phyloP scores from a whole-genome alignment of 2,329 filamentous ascomycete genomes.

The Aspergillus eucalypticola region DNA sequence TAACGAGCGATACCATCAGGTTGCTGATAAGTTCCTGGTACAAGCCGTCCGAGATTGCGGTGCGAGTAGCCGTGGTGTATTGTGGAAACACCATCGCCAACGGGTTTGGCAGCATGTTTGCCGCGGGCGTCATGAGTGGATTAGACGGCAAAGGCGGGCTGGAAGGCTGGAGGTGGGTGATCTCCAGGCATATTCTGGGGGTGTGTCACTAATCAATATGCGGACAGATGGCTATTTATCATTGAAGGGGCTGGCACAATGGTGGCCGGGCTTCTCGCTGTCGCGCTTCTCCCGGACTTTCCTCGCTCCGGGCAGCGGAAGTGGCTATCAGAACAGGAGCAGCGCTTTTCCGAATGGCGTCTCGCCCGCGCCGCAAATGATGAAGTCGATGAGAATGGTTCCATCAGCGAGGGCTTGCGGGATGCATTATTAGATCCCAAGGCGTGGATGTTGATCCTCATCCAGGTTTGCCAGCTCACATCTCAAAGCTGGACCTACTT shows the following conservation, averaged over 20 bases:
- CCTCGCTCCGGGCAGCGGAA: slow-evolving; percentile 19
- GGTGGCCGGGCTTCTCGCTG: slow-evolving; percentile 33
- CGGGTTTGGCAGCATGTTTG: slow-evolving; percentile 44
- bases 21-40: slow-evolving; percentile 57
- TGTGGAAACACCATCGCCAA: slow-evolving; percentile 43
- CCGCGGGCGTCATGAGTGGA: slow-evolving; percentile 26
- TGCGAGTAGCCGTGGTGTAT: slow-evolving; percentile 49
- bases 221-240: slow-evolving; percentile 37
- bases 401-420: slow-evolving; percentile 17
- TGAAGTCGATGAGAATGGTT: slow-evolving; percentile 24
- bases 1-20: not conserved
- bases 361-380: slow-evolving; percentile 21
- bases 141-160: slow-evolving; percentile 44
- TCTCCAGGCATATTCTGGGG: too few species aligned
- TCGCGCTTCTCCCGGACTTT: slow-evolving; percentile 39
- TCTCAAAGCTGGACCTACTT: slow-evolving; percentile 20
- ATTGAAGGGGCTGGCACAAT: slow-evolving; percentile 43
- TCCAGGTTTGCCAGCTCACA: slow-evolving; percentile 22
- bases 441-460: slow-evolving; percentile 19
- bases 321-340: slow-evolving; percentile 24
- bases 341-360: slow-evolving; percentile 24
- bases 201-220: not conserved
- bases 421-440: slow-evolving; percentile 21
- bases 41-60: slow-evolving; percentile 60
- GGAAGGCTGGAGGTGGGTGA: slow-evolving; percentile 36